Conservation (phyloP, 192 early-diverging fungal genomes). For the Backusella morwellensis region DNA sequence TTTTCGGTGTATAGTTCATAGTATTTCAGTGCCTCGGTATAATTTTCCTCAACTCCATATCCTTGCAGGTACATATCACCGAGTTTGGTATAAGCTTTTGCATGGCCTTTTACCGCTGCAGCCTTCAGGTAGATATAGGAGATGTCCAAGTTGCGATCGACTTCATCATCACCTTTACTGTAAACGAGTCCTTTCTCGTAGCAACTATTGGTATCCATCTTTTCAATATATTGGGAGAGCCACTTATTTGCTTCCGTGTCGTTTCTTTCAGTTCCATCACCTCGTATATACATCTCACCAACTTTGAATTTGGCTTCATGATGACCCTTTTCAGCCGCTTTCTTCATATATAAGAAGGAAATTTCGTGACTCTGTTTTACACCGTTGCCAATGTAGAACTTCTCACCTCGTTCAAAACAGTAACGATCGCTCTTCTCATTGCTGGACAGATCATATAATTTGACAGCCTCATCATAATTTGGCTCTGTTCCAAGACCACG, state of each 20-base stretch:
- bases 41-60: slow-evolving; percentile 49
- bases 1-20: slow-evolving; percentile 56
- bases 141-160: slow-evolving; percentile 57
- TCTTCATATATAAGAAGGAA: slow-evolving; percentile 57
- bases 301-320: slow-evolving; percentile 82
- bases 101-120: slow-evolving; percentile 47
- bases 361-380: slow-evolving; percentile 45
- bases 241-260: slow-evolving; percentile 49
- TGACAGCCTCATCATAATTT: slow-evolving; percentile 47
- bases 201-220: slow-evolving; percentile 61
- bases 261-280: slow-evolving; percentile 56
- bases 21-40: slow-evolving; percentile 53
- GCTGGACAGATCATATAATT: slow-evolving; percentile 51
- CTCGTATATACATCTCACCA: slow-evolving; percentile 73
- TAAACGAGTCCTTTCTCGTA: slow-evolving; percentile 74
- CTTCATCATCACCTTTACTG: slow-evolving; percentile 59
- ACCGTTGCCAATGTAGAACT: slow-evolving; percentile 79
- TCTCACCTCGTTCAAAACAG: slow-evolving; percentile 64
- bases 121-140: slow-evolving; percentile 61
- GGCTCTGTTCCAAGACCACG: slow-evolving; percentile 53
- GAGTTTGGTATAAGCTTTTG: slow-evolving; percentile 49
- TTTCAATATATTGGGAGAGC: slow-evolving; percentile 60
- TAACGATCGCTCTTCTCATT: slow-evolving; percentile 49
- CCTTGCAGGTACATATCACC: slow-evolving; percentile 60
- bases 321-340: slow-evolving; percentile 67